These are phyloP conservation scores for Pochonia chlamydosporia DNA, from an alignment of 2,329 filamentous ascomycete species.

Conservation along the genomic window DNA sequence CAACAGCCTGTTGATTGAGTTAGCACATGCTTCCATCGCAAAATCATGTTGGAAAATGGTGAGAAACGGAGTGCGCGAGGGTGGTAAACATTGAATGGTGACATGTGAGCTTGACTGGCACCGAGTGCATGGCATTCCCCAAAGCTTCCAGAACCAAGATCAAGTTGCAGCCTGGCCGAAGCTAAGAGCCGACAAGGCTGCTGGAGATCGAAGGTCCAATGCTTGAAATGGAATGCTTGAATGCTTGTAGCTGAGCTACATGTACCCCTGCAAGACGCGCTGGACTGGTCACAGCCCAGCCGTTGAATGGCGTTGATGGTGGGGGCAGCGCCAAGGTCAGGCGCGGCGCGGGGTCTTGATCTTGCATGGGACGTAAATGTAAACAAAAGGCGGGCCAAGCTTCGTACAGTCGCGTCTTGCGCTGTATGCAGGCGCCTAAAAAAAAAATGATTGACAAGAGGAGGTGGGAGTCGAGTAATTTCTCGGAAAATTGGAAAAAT, in stretches of 20 bases:
- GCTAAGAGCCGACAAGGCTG: too few species aligned
- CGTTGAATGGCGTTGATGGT: background rate
- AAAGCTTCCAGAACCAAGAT: too few species aligned
- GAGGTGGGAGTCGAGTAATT: background rate
- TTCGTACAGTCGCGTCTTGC: conserved; percentile 6
- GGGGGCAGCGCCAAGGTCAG: background rate
- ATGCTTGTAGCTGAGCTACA: background rate
- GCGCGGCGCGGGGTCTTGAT: conserved; percentile 12
- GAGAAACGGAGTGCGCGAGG: too few species aligned
- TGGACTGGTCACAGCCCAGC: background rate
- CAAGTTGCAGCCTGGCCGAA: too few species aligned
- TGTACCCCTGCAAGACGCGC: conserved; percentile 3
- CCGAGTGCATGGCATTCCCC: too few species aligned
- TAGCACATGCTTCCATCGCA: too few species aligned
- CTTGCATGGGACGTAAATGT: too few species aligned
- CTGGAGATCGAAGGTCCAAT: too few species aligned
- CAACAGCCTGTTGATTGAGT: conserved; percentile 43
- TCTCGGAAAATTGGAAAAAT: too few species aligned
- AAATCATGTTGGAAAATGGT: too few species aligned
- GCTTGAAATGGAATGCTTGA: background rate
- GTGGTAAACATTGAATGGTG: too few species aligned
- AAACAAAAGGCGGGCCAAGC: conserved; percentile 14
- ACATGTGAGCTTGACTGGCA: too few species aligned
- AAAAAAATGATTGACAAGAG: background rate
- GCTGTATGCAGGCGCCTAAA: background rate